These are phyloP conservation scores for Zygotorulaspora florentina DNA, from an alignment of 805 yeast species.

Conservation along the genomic window DNA sequence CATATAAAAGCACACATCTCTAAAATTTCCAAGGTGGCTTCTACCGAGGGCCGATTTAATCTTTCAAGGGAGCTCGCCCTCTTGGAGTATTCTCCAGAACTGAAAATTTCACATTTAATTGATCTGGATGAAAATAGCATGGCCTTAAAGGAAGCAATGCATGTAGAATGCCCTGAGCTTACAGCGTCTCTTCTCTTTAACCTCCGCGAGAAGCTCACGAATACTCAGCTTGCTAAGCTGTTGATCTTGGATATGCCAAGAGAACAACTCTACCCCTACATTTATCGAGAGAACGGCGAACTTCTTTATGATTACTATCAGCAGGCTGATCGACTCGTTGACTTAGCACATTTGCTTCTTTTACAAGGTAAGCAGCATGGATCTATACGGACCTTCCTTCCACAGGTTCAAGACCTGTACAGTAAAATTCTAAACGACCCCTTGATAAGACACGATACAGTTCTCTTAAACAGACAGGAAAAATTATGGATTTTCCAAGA, in stretches of 20 bases:
- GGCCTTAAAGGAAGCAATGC: conserved; percentile 65
- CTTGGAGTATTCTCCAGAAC: conserved; percentile 54
- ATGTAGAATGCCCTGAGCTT: conserved; percentile 56
- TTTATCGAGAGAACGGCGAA: conserved; percentile 36
- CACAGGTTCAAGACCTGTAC: conserved; percentile 33
- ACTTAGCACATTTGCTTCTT: conserved; percentile 42
- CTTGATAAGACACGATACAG: conserved; percentile 19
- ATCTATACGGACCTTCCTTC: conserved; percentile 32
- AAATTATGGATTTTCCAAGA: conserved; percentile 44
- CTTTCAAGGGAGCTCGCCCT: conserved; percentile 65
- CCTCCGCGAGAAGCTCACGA: conserved; percentile 49
- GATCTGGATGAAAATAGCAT: conserved; percentile 67
- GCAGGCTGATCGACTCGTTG: conserved; percentile 57
- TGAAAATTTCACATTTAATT: conserved; percentile 59
- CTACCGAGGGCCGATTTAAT: conserved; percentile 64
- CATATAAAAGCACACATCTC: conserved; percentile 40
- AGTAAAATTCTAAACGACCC: conserved; percentile 18
- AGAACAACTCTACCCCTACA: conserved; percentile 32
- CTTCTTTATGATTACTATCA: conserved; percentile 52
- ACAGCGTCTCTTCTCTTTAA: conserved; percentile 44
- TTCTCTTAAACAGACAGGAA: conserved; percentile 41
- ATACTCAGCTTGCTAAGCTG: conserved; percentile 65
- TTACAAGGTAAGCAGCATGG: conserved; percentile 33
- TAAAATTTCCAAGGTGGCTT: conserved; percentile 25
- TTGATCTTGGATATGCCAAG: conserved; percentile 43